A percentile compares a stretch with the other conserved stretches of the same genome.
Conservation (phyloP, 352 stramenopile species). For the Peronospora tabacina region DNA sequence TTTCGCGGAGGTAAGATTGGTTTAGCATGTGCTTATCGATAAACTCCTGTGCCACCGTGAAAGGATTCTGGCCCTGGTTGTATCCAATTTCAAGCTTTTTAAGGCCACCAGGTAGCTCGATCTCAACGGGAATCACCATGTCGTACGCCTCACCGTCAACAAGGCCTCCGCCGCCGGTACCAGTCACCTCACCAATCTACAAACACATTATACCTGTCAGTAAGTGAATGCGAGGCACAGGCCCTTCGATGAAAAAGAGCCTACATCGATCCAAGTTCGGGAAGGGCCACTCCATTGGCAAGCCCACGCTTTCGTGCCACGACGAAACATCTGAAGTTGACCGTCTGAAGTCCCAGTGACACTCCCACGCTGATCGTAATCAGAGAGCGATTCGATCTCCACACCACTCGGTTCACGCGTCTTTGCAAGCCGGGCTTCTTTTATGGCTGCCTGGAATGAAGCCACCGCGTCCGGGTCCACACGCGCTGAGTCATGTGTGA, state of each 20-base stretch:
- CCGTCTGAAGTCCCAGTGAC: slow-evolving; percentile 84
- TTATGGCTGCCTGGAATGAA: slow-evolving; percentile 54
- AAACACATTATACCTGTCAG: not conserved
- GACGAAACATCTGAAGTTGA: slow-evolving; percentile 95
- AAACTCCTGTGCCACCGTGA: slow-evolving; percentile 92
- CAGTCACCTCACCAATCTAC: slow-evolving; percentile 82
- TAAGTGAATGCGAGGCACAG: not conserved
- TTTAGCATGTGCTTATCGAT: slow-evolving; percentile 95
- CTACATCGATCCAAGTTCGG: slow-evolving; percentile 92
- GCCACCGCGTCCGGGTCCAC: slow-evolving; percentile 61
- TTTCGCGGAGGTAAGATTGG: slow-evolving; percentile 88
- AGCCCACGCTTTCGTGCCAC: slow-evolving; percentile 88
- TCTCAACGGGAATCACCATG: slow-evolving; percentile 95
- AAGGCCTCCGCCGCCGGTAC: slow-evolving; percentile 71
- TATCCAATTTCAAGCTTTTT: slow-evolving; percentile 95
- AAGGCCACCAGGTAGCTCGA: slow-evolving; percentile 89
- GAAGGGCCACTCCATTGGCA: slow-evolving; percentile 91
- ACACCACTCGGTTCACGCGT: slow-evolving; percentile 84
- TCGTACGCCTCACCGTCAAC: slow-evolving; percentile 92
- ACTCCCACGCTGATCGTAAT: slow-evolving; percentile 84
- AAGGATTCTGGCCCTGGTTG: slow-evolving; percentile 97
- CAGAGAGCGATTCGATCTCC: slow-evolving; percentile 90
- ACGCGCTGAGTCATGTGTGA: slow-evolving; percentile 66
- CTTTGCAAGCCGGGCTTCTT: slow-evolving; percentile 46
- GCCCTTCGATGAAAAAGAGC: not conserved